Base-by-base conservation (phyloP, 139 green algal genomes). In the Parachlorella kessleri region DNA sequence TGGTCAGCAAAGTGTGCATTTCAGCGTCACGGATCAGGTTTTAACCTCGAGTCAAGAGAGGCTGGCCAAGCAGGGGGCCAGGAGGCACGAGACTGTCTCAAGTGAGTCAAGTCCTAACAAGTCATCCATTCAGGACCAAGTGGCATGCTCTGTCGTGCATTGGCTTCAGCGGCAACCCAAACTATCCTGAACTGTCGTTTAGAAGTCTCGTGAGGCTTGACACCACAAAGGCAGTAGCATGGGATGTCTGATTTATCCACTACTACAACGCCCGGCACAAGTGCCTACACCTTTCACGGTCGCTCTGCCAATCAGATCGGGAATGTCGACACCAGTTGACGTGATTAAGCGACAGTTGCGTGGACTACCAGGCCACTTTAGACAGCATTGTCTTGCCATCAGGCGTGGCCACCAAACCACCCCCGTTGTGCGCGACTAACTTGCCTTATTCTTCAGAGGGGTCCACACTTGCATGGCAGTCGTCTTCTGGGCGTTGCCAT, bases 361-460 rank as follows among this genome's bases (percentile, higher is more conserved):
- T 23, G n/a, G 41, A 26, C 42, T n/a, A 3, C 6, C 67, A 38
- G 6, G 33, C 10, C 38, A 36, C 42, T 24, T 9, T 37, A 28
- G 7, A 30, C 54, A 21, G 33, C 26, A 55, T 4, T 2, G 32
- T 26, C 28, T 14, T 28, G 39, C 40, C 21, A 63, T 42, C 41
- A 30, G 28, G 53, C 66, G 66, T 36, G 48, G 26, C 40, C 63
- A 70, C 9, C 8, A 37, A 14, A 35, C 35, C 26, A 36, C 28
- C 28, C 32, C 55, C 42, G 14, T 8, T 23, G 33, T 4, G 53
- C 70, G n/a, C n/a, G n/a, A n/a, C n/a, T n/a, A n/a, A n/a, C n/a
- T n/a, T 78, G 73, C 79, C 66, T 90, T 92, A 87, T 90, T 90
- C 83, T 87, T 72, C n/a, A 78, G 28, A 53, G 86, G 86, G 23